Base-by-base conservation (phyloP, 1,284 basidiomycete genomes). In the Puccinia novopanici region DNA sequence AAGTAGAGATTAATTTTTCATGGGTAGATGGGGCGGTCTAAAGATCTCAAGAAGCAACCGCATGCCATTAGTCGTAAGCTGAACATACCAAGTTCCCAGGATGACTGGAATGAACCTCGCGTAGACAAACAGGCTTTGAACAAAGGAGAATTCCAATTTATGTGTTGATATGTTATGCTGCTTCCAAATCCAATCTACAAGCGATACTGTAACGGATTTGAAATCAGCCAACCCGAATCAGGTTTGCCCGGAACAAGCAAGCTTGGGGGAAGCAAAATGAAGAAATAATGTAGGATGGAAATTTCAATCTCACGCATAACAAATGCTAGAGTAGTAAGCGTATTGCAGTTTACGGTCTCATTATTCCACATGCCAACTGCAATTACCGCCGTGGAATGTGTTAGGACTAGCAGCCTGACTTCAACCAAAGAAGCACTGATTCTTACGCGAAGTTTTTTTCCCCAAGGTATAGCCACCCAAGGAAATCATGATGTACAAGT, bases 341-440 rank as follows among this genome's bases (percentile, higher is more conserved):
- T 54, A 19, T 72, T 52, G 48, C 48, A 54, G 50, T 52, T 72
- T 13, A 72, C 54, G 22, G 70, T 72, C 34, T 72, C 70, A 12
- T 37, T 54, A 13, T 55, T 72, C 70, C 70, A 72, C 70, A 72
- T 72, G 34, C 70, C 70, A 30, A 72, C 70, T 72, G 30, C 2
- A n/a, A n/a, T 45, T 40, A 37, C 17, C 15, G 5, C 8, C 27
- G 13, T 9, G 42, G 19, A 54, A 24, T 9, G 17, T 72, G 9
- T 52, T 15, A 54, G 27, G 8, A 37, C n/a, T 10, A 54, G 8
- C 10, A 22, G 22, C 30, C 48, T 57, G 34, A 72, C 8, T 37
- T 30, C 3, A n/a, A 42, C 8, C 48, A 37, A 34, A 72, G 15
- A 3, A n/a, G 27, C 22, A 13, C 22, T 72, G 70, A 10, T 54